Base-by-base conservation (phyloP, 2,329 filamentous ascomycete species). In the Cordyceps fumosorosea region DNA sequence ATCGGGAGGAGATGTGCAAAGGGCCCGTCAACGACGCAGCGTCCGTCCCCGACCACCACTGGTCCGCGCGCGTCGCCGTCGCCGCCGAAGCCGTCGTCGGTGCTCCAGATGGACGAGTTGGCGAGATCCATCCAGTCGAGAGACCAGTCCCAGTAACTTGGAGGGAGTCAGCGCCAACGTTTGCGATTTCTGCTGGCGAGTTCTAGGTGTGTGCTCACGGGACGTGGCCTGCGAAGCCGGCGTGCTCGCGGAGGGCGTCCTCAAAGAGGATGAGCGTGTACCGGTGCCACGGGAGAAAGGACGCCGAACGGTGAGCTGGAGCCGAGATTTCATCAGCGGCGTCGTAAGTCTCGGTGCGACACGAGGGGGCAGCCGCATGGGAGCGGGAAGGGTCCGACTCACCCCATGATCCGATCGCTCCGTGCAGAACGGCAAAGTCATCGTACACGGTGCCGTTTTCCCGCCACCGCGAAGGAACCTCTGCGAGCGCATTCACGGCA, bases 101-200 rank as follows among this genome's bases (percentile, higher is more conserved):
- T 56, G 57, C 63, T 60, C 47, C 62, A 67, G 14, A 67, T 64
- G 2, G 65, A 63, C 18, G 65, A 67, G 24, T 48, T 60, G 22
- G 63, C 56, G 5, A 64, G 56, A 24, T 67, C 42, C 44, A 63
- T 62, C 64, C 64, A 66, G 57, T 67, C 65, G 2, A 66, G 63
- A 16, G 56, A 62, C 65, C 65, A 67, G 47, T 65, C 60, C 63
- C 59, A 50, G 45, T 57, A 59, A 5, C 55, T 52, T 3, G 18
- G 16, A 6, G n/a, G 5, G 14, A 14, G 52, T 54, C 8, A 54
- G 7, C 14, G 16, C 16, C 7, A 47, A 7, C 29, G 8, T 29
- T 7, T 6, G 8, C 29, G 18, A 10, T 3, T 10, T 24, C 3
- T 40, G 3, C 10, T 10, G 7, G 22, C 2, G 7, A 26, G 34